Evolutionary conservation across 2,329 filamentous ascomycete genomes (phyloP).

Genomic region (Penicillium corylophilum): DNA sequence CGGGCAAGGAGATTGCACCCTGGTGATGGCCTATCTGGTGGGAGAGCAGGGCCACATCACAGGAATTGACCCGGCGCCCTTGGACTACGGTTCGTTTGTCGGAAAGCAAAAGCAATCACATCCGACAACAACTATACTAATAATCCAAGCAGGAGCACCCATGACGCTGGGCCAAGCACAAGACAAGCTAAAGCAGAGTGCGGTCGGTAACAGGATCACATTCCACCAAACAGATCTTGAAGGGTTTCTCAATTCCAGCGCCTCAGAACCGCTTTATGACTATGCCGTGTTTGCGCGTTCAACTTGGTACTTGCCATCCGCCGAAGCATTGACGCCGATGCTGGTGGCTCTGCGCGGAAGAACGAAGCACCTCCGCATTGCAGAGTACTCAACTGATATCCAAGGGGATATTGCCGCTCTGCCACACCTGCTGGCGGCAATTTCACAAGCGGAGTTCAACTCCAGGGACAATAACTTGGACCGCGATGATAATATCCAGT

Average conservation of each 20-base stretch:
- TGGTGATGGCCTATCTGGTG: conserved; percentile 1
- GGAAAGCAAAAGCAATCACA: background rate
- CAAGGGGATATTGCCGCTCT: background rate
- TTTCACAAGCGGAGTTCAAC: conserved; percentile 2
- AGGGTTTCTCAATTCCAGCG: too few relatives aligned
- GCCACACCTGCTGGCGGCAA: conserved; percentile 2
- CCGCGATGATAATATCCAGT: background rate
- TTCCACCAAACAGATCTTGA: too few relatives aligned
- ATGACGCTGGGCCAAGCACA: too few relatives aligned
- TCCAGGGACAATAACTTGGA: background rate
- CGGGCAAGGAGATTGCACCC: conserved; percentile 5
- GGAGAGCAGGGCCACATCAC: conserved; percentile 2
- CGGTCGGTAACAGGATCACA: too few relatives aligned
- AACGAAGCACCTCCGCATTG: background rate
- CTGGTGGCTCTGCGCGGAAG: background rate
- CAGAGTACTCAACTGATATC: conserved; percentile 1
- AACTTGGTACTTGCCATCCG: conserved; percentile 3
- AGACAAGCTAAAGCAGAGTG: too few relatives aligned
- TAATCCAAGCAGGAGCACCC: too few relatives aligned
- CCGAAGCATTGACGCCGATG: background rate
- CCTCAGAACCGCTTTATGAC: too few relatives aligned
- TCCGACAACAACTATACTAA: too few relatives aligned
- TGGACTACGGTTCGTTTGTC: conserved; percentile 3
- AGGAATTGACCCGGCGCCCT: conserved; percentile 1
- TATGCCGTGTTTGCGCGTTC: conserved; percentile 1